Conservation (phyloP, 2,329 filamentous ascomycete genomes). For the Aspergillus clavatus region DNA sequence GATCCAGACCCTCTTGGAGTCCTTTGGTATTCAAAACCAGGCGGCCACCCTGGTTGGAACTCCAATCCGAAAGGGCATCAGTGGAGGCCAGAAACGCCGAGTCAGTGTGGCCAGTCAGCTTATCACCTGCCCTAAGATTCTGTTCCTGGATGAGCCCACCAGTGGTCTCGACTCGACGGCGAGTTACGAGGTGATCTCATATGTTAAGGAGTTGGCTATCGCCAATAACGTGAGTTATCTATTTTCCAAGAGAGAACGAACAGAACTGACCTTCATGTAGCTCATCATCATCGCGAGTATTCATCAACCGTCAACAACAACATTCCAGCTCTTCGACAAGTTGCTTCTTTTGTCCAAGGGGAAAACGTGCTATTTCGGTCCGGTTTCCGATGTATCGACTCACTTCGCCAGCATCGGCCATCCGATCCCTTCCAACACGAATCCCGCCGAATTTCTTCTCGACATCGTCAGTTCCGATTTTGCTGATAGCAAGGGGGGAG, state of each 20-base stretch:
- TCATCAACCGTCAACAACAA: constrained; percentile 76
- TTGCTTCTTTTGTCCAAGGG: constrained; percentile 68
- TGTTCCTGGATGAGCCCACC: constrained; percentile 82
- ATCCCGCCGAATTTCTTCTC: constrained; percentile 75
- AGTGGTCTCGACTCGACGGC: constrained; percentile 76
- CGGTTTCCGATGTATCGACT: constrained; percentile 51
- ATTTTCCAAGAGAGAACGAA: background rate
- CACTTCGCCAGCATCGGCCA: constrained; percentile 62
- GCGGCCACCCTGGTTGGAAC: constrained; percentile 72
- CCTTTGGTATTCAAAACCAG: constrained; percentile 69
- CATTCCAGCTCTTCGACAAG: constrained; percentile 76
- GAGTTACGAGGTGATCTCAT: constrained; percentile 70
- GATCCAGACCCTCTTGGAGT: constrained; percentile 61
- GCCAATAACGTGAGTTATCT: constrained; percentile 55
- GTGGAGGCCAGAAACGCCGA: constrained; percentile 77
- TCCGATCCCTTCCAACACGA: constrained; percentile 64
- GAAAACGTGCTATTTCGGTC: constrained; percentile 67
- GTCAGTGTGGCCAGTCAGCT: constrained; percentile 76
- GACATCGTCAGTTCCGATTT: constrained; percentile 78
- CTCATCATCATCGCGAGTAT: constrained; percentile 77
- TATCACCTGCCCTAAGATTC: constrained; percentile 71
- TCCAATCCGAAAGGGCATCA: constrained; percentile 75
- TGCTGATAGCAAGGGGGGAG: constrained; percentile 43
- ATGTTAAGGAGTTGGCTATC: constrained; percentile 62
- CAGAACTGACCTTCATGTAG: constrained; percentile 35